Percentiles rank a stretch among this genome's conserved stretches.
These are phyloP conservation scores for Volvox africanus DNA, from an alignment of 139 green algal species.

Conservation along the genomic window DNA sequence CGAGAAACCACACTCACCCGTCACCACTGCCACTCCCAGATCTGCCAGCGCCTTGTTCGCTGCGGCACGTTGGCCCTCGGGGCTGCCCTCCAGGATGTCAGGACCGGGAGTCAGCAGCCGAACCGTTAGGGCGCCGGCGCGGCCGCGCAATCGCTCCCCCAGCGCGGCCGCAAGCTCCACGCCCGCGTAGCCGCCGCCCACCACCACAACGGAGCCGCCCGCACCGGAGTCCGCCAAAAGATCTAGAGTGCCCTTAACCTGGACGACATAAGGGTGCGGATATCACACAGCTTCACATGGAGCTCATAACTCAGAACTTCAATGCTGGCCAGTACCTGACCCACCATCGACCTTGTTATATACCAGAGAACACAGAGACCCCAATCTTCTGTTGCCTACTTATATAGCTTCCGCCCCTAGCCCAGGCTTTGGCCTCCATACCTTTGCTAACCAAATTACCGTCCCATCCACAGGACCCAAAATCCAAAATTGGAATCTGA, in stretches of 20 bases:
- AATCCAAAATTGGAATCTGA: too few relatives aligned
- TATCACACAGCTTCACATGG: too few relatives aligned
- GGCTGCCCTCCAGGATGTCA: slow-evolving; percentile 78
- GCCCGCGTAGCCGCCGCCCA: slow-evolving; percentile 89
- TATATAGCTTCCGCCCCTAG: too few relatives aligned
- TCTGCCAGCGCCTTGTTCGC: slow-evolving; percentile 67
- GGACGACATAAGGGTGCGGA: neutral
- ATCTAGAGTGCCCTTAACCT: slow-evolving; percentile 55
- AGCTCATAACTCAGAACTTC: too few relatives aligned
- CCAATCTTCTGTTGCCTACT: too few relatives aligned
- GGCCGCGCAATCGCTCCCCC: slow-evolving; percentile 72
- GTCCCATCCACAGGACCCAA: too few relatives aligned
- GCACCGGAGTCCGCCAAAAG: slow-evolving; percentile 52
- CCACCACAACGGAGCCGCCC: slow-evolving; percentile 74
- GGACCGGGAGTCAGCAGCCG: slow-evolving; percentile 79
- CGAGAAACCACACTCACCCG: slow-evolving; percentile 52
- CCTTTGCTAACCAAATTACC: too few relatives aligned
- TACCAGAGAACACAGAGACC: too few relatives aligned
- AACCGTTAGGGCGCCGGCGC: slow-evolving; percentile 57
- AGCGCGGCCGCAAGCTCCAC: slow-evolving; percentile 91
- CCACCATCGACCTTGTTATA: too few relatives aligned
- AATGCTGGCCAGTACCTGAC: too few relatives aligned
- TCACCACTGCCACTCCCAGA: slow-evolving; percentile 76
- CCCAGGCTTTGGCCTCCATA: too few relatives aligned
- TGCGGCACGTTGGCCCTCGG: slow-evolving; percentile 77